Evolutionary conservation across 345 rosid species (phyloP), one percentile per base, ranked within the genome.

Genomic region (Eucalyptus pauciflora): DNA sequence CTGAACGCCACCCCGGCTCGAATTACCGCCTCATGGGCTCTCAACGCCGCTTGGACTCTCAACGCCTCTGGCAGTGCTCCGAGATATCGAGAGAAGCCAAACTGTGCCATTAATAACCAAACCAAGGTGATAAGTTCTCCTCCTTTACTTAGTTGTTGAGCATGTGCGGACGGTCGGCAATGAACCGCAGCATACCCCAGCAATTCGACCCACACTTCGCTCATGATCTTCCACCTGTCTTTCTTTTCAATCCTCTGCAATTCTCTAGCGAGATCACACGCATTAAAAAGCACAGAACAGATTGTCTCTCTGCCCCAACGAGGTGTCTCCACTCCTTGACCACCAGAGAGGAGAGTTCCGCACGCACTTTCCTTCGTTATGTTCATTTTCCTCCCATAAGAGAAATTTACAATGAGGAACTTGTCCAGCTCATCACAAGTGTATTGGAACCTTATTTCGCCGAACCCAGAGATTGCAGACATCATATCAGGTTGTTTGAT

Each of bases 341-440:
- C 4, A 37, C 41, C 41, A 37, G 41, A 37, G 41, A 17, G 45
- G 80, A 69, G 45, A 33, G 2, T 16, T 33, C 2, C 1, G 45
- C 13, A 69, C 24, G 0, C 25, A 8, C 0, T 2, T 9, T 17
- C 1, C 12, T 33, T 33, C 13, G 1, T 33, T 10, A 5, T 71
- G 13, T 33, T 37, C 46, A 6, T 71, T 71, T 33, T 71, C 14
- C 13, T 18, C 25, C 5, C 25, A 18, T 10, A 0, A 67, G 15
- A 31, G 0, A 2, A 10, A 24, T 2, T 22, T 10, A 0, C 0
- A 0, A 3, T 4, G 29, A 58, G 27, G 0, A 58, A 9, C 13
- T 10, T 2, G 64, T 58, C 64, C 14, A 58, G 5, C n/a, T 10
- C n/a, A 10, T 4, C 14, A 58, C 64, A 58, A 25, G 64, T 58